phyloP scores from a whole-genome alignment of 2,329 filamentous ascomycete species.

The Aspergillus niger region DNA sequence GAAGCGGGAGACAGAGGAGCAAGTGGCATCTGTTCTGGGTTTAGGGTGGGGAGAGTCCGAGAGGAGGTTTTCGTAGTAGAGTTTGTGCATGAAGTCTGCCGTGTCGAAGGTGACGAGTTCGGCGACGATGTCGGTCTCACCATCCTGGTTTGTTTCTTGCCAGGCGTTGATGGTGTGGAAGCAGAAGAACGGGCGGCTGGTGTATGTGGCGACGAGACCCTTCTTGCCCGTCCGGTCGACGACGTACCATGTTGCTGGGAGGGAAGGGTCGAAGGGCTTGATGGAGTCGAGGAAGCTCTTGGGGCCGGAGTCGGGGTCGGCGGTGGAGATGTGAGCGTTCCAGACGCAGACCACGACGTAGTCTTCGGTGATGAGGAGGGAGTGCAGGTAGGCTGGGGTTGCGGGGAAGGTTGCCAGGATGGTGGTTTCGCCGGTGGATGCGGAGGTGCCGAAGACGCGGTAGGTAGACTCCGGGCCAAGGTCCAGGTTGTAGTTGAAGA shows the following conservation, averaged over 20 bases:
- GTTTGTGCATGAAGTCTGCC: conserved; percentile 63
- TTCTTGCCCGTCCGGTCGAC: conserved; percentile 65
- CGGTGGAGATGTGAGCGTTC: conserved; percentile 62
- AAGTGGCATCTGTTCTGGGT: conserved; percentile 35
- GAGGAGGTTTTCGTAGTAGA: conserved; percentile 72
- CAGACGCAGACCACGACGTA: conserved; percentile 75
- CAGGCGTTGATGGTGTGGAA: conserved; percentile 81
- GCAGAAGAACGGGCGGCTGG: conserved; percentile 69
- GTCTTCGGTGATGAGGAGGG: conserved; percentile 70
- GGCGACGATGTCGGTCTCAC: conserved; percentile 58
- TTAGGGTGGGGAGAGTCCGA: conserved; percentile 54
- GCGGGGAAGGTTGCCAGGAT: conserved; percentile 68
- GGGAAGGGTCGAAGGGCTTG: conserved; percentile 59
- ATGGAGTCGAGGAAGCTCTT: conserved; percentile 63
- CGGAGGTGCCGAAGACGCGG: conserved; percentile 67
- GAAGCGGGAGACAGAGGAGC: conserved; percentile 38
- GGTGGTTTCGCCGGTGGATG: conserved; percentile 64
- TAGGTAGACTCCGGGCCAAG: conserved; percentile 62
- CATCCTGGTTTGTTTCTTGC: conserved; percentile 55
- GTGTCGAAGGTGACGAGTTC: conserved; percentile 68
- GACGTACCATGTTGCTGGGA: conserved; percentile 69
- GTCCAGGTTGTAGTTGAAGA: conserved; percentile 81
- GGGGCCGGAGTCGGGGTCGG: background rate
- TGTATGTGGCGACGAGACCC: conserved; percentile 70
- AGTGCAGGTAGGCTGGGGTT: conserved; percentile 75